Percentiles rank a stretch among this genome's conserved stretches.
Evolutionary conservation across 2,329 filamentous ascomycete species (phyloP).

Genomic region (Aspergillus tanneri): DNA sequence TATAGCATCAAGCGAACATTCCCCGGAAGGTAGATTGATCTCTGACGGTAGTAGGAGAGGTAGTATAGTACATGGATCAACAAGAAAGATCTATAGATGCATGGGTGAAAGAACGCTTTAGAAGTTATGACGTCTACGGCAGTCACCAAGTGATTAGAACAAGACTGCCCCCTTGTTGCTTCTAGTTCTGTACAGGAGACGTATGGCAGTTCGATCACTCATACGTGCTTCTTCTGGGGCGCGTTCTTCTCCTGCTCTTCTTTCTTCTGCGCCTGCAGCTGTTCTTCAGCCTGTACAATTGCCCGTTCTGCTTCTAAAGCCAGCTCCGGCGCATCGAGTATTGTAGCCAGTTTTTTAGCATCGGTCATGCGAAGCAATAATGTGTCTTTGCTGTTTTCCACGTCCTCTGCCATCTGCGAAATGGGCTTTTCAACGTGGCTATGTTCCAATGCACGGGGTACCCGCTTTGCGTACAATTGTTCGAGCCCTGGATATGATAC

Average conservation of each 20-base stretch:
- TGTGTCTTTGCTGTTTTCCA: conserved; percentile 45
- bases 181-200: too few relatives aligned
- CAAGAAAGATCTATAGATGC: not conserved
- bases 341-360: conserved; percentile 59
- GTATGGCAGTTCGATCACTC: conserved; percentile 3
- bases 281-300: conserved; percentile 65
- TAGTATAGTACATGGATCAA: not conserved
- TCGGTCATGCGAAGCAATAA: conserved; percentile 49
- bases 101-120: not conserved
- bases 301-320: conserved; percentile 72
- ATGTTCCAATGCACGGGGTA: conserved; percentile 33
- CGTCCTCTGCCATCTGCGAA: conserved; percentile 33
- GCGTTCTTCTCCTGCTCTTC: conserved; percentile 1
- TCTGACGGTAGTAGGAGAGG: too few relatives aligned
- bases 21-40: too few relatives aligned
- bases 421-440: conserved; percentile 29
- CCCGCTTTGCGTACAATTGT: conserved; percentile 62
- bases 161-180: not conserved
- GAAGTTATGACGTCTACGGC: not conserved
- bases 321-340: conserved; percentile 67
- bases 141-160: not conserved
- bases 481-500: conserved; percentile 70
- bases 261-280: conserved; percentile 28
- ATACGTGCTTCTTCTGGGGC: conserved; percentile 26
- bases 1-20: too few relatives aligned